Evolutionary conservation across 2,329 filamentous ascomycete genomes (phyloP), one percentile per base, ranked within the genome.

Genomic region (Aspergillus pseudoglaucus): DNA sequence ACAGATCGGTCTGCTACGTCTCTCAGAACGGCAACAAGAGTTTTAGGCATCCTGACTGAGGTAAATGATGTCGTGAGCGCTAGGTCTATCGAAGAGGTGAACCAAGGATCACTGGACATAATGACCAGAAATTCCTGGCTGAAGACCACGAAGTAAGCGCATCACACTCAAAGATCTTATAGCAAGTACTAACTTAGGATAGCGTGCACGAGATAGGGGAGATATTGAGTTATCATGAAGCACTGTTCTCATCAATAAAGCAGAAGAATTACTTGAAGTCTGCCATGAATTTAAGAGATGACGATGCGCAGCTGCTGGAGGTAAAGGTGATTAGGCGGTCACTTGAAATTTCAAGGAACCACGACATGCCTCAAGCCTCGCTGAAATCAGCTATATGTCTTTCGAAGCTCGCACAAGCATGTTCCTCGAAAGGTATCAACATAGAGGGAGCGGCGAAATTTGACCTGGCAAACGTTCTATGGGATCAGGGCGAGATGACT

Each of bases 401-500:
- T n/a, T 87, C 83, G 10, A 83, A 88, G 47, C 76, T 97, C 22
- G 81, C 90, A n/a, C 64, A 75, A 5, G 74, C 83, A 3, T 93
- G 87, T 62, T 77, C 79, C 50, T 74, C 80, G 0, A 68, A 88
- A n/a, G 88, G 86, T 0, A 70, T 97, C 2, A 80, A 83, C 48
- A 81, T 96, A 40, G 85, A 90, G 60, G 87, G 84, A 10, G 84
- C 84, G 10, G 81, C 90, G 35, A 83, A 84, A 53, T 80, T 91
- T 46, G 93, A 97, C 65, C 81, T 88, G 6, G 90, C 94, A 9
- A 89, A 87, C 59, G 89, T 94, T 6, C 74, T 98, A 1, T 98
- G 93, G 91, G 89, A 94, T 53, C 87, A 95, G 63, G 90, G 90
- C 10, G 91, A 98, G 66, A 88, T 88, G 74, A 82, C 85, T 17